A percentile compares a stretch with the other conserved stretches of the same genome.
Evolutionary conservation across 2,329 filamentous ascomycete species (phyloP).

Genomic region (Botrytis hyacinthi): DNA sequence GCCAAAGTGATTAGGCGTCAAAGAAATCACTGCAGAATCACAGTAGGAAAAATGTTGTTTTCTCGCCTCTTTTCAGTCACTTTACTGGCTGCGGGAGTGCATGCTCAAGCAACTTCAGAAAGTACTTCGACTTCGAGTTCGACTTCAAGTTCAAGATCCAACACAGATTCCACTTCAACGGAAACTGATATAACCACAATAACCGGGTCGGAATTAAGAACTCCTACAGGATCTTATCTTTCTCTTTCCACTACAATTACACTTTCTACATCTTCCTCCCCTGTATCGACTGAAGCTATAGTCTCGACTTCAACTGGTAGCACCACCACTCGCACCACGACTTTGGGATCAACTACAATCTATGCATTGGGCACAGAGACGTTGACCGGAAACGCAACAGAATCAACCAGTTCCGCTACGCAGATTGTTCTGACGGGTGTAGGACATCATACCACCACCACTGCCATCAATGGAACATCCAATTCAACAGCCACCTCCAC

Average conservation of each 20-base stretch:
- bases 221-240: constrained; percentile 43
- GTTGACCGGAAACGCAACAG: constrained; percentile 31
- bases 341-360: constrained; percentile 34
- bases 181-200: constrained; percentile 23
- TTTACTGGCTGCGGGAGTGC: constrained; percentile 38
- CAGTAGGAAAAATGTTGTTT: constrained; percentile 28
- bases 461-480: constrained; percentile 47
- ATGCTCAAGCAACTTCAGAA: constrained; percentile 22
- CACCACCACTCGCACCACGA: constrained; percentile 31
- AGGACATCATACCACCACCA: constrained; percentile 34
- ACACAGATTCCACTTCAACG: constrained; percentile 24
- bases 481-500: constrained; percentile 49
- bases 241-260: constrained; percentile 41
- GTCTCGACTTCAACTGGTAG: constrained; percentile 32
- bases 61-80: constrained; percentile 32
- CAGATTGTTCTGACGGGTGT: constrained; percentile 41
- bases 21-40: constrained; percentile 9
- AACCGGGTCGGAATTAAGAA: constrained; percentile 29
- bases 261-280: constrained; percentile 27
- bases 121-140: not conserved
- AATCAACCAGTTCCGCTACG: constrained; percentile 35
- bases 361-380: constrained; percentile 27
- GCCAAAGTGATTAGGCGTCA: not conserved
- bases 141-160: constrained; percentile 23
- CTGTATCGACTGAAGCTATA: constrained; percentile 33